Percentiles rank a stretch among this genome's conserved stretches.
phyloP scores from a whole-genome alignment of 176 grass and related monocot species.

The Avena sativa region DNA sequence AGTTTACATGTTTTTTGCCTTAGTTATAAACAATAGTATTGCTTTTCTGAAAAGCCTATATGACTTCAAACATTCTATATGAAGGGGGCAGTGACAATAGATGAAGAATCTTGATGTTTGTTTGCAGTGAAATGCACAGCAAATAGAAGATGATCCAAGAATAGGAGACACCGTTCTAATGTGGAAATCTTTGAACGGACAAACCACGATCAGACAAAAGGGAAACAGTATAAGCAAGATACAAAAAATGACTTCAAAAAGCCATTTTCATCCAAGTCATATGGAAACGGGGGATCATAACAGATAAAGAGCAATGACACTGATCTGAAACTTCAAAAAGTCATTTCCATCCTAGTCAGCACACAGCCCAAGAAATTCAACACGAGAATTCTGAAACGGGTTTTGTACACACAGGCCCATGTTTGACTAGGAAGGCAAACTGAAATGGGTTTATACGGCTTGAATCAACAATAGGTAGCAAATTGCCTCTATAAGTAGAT shows the following conservation, averaged over 20 bases:
- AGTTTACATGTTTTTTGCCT: slow-evolving; percentile 19
- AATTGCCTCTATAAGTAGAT: not conserved
- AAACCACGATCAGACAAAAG: not conserved
- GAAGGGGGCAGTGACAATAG: not conserved
- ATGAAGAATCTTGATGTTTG: slow-evolving; percentile 30
- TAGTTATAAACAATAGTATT: slow-evolving; percentile 14
- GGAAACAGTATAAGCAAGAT: not conserved
- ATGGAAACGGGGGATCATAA: too few relatives aligned
- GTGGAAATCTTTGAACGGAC: not conserved
- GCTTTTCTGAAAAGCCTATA: slow-evolving; percentile 9
- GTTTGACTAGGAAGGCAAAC: too few relatives aligned
- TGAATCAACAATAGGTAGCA: too few relatives aligned
- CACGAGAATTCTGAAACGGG: too few relatives aligned
- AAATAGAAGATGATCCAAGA: not conserved
- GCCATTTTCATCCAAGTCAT: too few relatives aligned
- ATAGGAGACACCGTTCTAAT: not conserved
- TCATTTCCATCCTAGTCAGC: too few relatives aligned
- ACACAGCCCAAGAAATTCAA: too few relatives aligned
- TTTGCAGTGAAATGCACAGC: not conserved
- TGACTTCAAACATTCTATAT: slow-evolving; percentile 16
- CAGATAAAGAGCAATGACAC: too few relatives aligned
- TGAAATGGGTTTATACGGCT: too few relatives aligned
- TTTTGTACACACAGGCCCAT: too few relatives aligned
- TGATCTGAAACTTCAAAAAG: too few relatives aligned
- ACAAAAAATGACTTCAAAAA: too few relatives aligned